Percentiles rank a stretch among this genome's conserved stretches.
Conservation (phyloP, 495 filamentous ascomycete species). For the Daldinia concentrica region DNA sequence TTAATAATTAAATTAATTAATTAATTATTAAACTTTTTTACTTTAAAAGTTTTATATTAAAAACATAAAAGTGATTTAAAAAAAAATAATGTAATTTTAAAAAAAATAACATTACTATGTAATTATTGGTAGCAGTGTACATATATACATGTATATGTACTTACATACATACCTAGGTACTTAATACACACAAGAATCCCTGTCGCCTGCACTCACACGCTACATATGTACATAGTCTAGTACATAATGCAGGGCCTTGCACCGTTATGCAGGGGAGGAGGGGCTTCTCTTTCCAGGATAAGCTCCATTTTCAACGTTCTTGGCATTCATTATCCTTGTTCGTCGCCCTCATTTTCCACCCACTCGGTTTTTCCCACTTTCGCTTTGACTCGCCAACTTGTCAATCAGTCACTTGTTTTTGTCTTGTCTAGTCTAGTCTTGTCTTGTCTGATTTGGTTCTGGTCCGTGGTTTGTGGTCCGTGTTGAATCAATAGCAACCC, state of each 20-base stretch:
- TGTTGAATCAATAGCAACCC: slow-evolving; percentile 3
- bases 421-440: slow-evolving; percentile 21
- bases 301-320: slow-evolving; percentile 25
- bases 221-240: too few species aligned
- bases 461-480: slow-evolving; percentile 11
- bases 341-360: slow-evolving; percentile 37
- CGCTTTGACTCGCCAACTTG: slow-evolving; percentile 14
- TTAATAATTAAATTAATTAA: too few species aligned
- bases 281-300: slow-evolving; percentile 28
- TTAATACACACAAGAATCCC: too few species aligned
- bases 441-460: slow-evolving; percentile 25
- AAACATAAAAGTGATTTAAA: too few species aligned
- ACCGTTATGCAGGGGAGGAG: slow-evolving; percentile 34
- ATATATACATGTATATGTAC: too few species aligned
- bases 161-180: too few species aligned
- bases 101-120: too few species aligned
- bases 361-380: slow-evolving; percentile 38
- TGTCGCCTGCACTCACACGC: slow-evolving; percentile 8
- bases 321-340: slow-evolving; percentile 33
- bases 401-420: slow-evolving; percentile 23
- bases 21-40: too few species aligned
- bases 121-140: too few species aligned
- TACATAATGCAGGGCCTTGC: slow-evolving; percentile 5
- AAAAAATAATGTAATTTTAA: too few species aligned
- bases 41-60: too few species aligned